Evolutionary conservation across 371 early-diverging fungal genomes (phyloP).

Genomic region (Haplosporangium sp.): DNA sequence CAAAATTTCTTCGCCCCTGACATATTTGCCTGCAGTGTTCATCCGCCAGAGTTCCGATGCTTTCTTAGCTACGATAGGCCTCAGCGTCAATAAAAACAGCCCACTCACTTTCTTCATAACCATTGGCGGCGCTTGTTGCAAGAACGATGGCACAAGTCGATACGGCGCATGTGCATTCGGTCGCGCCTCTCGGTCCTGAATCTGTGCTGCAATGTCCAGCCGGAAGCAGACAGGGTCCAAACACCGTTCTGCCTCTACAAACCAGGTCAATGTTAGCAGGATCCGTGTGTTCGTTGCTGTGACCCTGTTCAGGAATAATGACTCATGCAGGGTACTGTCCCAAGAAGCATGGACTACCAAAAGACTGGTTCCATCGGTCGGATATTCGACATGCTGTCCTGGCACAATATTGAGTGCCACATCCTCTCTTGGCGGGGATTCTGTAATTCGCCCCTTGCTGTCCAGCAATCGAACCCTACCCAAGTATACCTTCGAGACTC

Average conservation of each 20-base stretch:
- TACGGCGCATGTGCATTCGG: constrained; percentile 17
- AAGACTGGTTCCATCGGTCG: constrained; percentile 74
- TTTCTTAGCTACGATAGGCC: constrained; percentile 71
- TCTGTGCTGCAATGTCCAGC: constrained; percentile 75
- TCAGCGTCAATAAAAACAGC: constrained; percentile 67
- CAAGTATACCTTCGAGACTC: constrained; percentile 66
- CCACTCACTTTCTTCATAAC: constrained; percentile 64
- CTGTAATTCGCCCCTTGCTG: constrained; percentile 72
- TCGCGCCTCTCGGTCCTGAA: constrained; percentile 61
- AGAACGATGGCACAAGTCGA: constrained; percentile 51
- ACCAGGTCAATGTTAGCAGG: constrained; percentile 67
- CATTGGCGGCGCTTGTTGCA: constrained; percentile 26
- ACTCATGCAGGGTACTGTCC: constrained; percentile 89
- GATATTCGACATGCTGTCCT: constrained; percentile 61
- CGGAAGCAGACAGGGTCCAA: constrained; percentile 67
- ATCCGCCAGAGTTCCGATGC: constrained; percentile 80
- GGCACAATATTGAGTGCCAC: constrained; percentile 63
- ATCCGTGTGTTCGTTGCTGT: constrained; percentile 74
- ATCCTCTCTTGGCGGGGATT: constrained; percentile 62
- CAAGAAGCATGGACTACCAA: constrained; percentile 75
- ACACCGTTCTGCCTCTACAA: constrained; percentile 71
- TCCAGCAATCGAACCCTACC: constrained; percentile 79
- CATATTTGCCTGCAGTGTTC: constrained; percentile 83
- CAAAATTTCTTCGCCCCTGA: constrained; percentile 88
- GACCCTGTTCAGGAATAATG: constrained; percentile 76